Conservation (phyloP, 2,329 filamentous ascomycete genomes). For the Penicillium sp. region DNA sequence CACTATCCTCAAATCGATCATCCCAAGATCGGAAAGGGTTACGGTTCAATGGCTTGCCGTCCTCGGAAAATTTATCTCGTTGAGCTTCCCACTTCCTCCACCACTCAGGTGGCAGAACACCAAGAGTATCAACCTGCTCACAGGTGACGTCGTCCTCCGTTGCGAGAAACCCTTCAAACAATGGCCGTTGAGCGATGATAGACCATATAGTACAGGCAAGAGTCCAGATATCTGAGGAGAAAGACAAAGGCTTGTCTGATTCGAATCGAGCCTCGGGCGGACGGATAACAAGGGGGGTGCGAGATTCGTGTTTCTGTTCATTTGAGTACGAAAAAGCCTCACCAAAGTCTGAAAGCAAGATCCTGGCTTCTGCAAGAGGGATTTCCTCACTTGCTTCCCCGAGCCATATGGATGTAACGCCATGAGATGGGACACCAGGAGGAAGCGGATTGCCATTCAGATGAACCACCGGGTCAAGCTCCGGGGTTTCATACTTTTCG, state of each 20-base stretch:
- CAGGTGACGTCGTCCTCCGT: slow-evolving; percentile 25
- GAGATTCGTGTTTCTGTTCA: slow-evolving; percentile 22
- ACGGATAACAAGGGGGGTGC: slow-evolving; percentile 25
- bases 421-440: neutral
- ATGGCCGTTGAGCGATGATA: slow-evolving; percentile 27
- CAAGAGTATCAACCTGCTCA: slow-evolving; percentile 30
- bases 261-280: slow-evolving; percentile 37
- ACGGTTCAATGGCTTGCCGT: slow-evolving; percentile 20
- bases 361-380: slow-evolving; percentile 21
- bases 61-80: slow-evolving; percentile 19
- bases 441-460: neutral
- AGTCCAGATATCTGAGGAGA: slow-evolving; percentile 38
- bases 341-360: slow-evolving; percentile 34
- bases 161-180: slow-evolving; percentile 26
- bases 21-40: slow-evolving; percentile 16
- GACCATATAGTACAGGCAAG: slow-evolving; percentile 34
- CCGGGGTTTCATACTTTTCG: neutral
- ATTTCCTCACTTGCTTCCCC: slow-evolving; percentile 30
- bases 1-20: slow-evolving; percentile 22
- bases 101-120: slow-evolving; percentile 25
- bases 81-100: slow-evolving; percentile 24
- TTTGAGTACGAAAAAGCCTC: slow-evolving; percentile 28
- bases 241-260: slow-evolving; percentile 27
- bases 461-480: neutral
- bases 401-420: slow-evolving; percentile 13